Evolutionary conservation across 495 filamentous ascomycete species (phyloP).

Genomic region (Lichina pygmaea): DNA sequence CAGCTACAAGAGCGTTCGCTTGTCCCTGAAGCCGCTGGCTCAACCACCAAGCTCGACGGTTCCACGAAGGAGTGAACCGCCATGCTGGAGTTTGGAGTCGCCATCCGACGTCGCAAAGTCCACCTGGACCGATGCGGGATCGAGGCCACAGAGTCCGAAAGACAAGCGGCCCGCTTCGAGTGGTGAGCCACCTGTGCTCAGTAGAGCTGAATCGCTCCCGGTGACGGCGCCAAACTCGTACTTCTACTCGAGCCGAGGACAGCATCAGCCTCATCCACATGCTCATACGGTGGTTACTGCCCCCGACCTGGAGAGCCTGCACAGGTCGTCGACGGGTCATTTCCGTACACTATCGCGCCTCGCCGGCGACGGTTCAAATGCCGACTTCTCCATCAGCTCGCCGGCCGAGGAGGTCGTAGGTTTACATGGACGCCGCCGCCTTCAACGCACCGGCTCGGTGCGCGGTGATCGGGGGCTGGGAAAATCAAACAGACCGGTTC

Average conservation of each 20-base stretch:
- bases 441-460: conserved; percentile 47
- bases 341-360: conserved; percentile 71
- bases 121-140: not conserved
- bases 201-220: conserved; percentile 21
- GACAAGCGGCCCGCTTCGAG: not conserved
- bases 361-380: conserved; percentile 42
- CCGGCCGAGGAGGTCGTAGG: conserved; percentile 64
- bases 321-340: conserved; percentile 66
- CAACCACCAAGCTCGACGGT: conserved; percentile 23
- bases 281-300: conserved; percentile 22
- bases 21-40: conserved; percentile 52
- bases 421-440: conserved; percentile 50
- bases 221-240: conserved; percentile 12
- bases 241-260: conserved; percentile 10
- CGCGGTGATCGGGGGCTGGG: conserved; percentile 17
- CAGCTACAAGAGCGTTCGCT: conserved; percentile 41
- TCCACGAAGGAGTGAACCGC: too few species aligned
- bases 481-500: conserved; percentile 20
- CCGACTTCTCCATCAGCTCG: conserved; percentile 53
- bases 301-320: conserved; percentile 51
- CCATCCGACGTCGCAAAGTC: not conserved
- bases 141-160: not conserved
- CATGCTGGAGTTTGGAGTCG: too few species aligned
- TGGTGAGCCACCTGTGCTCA: conserved; percentile 9
- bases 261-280: conserved; percentile 1